phyloP scores from a whole-genome alignment of 2,329 filamentous ascomycete species.

The Fusarium equiseti region DNA sequence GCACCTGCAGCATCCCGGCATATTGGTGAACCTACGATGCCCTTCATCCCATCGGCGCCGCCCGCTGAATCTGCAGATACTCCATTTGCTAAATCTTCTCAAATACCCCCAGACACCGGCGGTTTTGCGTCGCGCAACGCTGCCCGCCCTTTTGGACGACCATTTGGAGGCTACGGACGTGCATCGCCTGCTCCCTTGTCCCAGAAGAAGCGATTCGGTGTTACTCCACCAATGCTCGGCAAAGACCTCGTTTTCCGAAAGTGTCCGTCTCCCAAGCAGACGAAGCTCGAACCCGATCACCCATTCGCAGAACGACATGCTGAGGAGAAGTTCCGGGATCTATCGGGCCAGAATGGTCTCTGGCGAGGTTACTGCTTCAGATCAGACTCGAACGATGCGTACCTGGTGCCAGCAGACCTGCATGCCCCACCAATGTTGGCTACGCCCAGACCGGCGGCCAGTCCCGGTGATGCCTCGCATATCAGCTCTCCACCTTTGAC shows the following conservation, averaged over 20 bases:
- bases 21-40: conserved; percentile 46
- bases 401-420: conserved; percentile 57
- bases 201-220: conserved; percentile 62
- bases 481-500: conserved; percentile 55
- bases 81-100: conserved; percentile 47
- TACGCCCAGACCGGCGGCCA: conserved; percentile 60
- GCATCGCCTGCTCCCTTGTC: conserved; percentile 53
- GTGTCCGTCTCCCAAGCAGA: conserved; percentile 85
- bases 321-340: conserved; percentile 65
- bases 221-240: conserved; percentile 89
- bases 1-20: conserved; percentile 37
- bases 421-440: conserved; percentile 63
- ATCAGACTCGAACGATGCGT: conserved; percentile 53
- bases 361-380: conserved; percentile 80
- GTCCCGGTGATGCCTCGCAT: conserved; percentile 56
- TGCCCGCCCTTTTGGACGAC: conserved; percentile 56
- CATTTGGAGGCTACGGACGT: conserved; percentile 47
- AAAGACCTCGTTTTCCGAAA: conserved; percentile 82
- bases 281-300: conserved; percentile 84
- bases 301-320: conserved; percentile 63
- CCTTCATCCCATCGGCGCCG: conserved; percentile 41
- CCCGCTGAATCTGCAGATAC: conserved; percentile 37
- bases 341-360: conserved; percentile 72
- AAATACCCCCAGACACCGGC: conserved; percentile 57
- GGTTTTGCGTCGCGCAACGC: conserved; percentile 49